These are phyloP conservation scores for Cicer yamashitae DNA, from an alignment of 306 rosid species.

Conservation along the genomic window DNA sequence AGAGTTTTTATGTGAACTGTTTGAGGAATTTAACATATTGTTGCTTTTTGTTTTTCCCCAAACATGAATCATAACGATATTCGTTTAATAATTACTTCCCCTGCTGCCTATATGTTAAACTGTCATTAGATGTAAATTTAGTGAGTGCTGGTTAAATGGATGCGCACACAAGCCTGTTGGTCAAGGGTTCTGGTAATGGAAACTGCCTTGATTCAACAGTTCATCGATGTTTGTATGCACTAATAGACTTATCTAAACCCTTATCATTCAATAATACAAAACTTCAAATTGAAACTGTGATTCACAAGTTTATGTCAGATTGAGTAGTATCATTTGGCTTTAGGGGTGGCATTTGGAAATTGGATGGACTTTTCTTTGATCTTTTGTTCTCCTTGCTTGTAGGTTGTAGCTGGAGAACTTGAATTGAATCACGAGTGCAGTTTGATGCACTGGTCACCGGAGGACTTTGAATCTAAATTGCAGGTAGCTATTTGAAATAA, in stretches of 20 bases:
- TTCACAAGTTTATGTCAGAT: slow-evolving; percentile 31
- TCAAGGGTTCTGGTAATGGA: not conserved
- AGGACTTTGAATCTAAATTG: slow-evolving; percentile 89
- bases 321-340: slow-evolving; percentile 30
- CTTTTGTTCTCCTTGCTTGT: slow-evolving; percentile 40
- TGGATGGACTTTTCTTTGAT: slow-evolving; percentile 29
- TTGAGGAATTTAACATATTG: slow-evolving; percentile 17
- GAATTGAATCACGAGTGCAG: slow-evolving; percentile 87
- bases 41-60: slow-evolving; percentile 6
- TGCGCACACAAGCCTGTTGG: not conserved
- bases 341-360: slow-evolving; percentile 6
- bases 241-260: slow-evolving; percentile 9
- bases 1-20: slow-evolving; percentile 9
- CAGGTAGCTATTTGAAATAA: slow-evolving; percentile 62
- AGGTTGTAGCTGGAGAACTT: slow-evolving; percentile 98
- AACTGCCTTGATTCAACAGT: not conserved
- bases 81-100: slow-evolving; percentile 14
- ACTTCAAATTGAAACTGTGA: slow-evolving; percentile 25
- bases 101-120: not conserved
- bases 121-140: slow-evolving; percentile 15
- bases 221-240: not conserved
- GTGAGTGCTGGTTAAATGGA: not conserved
- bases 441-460: slow-evolving; percentile 93
- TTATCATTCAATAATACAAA: slow-evolving; percentile 23
- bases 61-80: not conserved